Base-by-base conservation (phyloP, 352 stramenopile species). In the Pythium utonaiense region DNA sequence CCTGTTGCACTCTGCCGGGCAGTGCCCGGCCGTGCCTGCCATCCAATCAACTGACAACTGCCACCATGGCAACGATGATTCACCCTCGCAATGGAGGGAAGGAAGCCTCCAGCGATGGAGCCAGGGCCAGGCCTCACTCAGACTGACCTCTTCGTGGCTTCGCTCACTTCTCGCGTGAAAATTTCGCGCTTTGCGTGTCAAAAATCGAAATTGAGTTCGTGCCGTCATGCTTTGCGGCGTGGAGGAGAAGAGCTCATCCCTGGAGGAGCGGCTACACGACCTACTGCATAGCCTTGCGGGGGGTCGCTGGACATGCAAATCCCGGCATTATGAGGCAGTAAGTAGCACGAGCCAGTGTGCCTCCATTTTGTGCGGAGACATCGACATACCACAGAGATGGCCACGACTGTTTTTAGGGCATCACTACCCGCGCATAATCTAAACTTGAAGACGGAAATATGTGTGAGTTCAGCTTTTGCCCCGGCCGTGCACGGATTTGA, bases 401-500 rank as follows among this genome's bases (percentile, higher is more conserved):
- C 21, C 7, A 19, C 2, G 38, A 45, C 38, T 45, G 17, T 45
- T 45, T 45, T 45, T 25, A 45, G 38, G n/a, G 24, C 38, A 45
- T 22, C 38, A n/a, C 38, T 13, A 45, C 24, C 38, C 38, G 38
- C 38, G 38, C 38, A 21, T 55, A 19, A 45, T 44, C 61, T 59
- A 62, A 58, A 58, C 45, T 54, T 49, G 40, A 48, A 54, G 40
- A n/a, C 16, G 45, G 34, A 64, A 45, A 45, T 45, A 45, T 45
- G 38, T 24, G 33, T 66, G 56, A 59, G 63, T 70, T 65, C 63
- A 66, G 57, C 57, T 30, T 40, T 50, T 58, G 63, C 41, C 53
- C 30, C 44, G 63, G 40, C 49, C 48, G 24, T 70, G 57, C 31
- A 42, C 50, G 56, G 45, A 66, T 66, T 70, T 70, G 63, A 70